phyloP scores from a whole-genome alignment of 2,329 filamentous ascomycete genomes.

The Dactylonectria macrodidyma region DNA sequence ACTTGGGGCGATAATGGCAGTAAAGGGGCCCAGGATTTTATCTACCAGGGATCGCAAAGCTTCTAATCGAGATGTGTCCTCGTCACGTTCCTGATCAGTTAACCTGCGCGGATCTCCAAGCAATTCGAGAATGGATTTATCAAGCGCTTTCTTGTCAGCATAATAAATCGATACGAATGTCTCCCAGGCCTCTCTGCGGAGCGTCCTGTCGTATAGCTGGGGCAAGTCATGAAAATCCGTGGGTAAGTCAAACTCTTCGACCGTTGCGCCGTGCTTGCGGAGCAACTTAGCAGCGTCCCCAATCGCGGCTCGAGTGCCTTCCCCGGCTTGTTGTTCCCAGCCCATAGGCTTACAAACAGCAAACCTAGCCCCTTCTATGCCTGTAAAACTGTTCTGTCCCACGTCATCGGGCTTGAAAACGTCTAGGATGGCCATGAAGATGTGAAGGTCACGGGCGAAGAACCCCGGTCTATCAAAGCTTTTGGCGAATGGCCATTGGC shows the following conservation, averaged over 20 bases:
- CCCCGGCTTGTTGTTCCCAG: constrained; percentile 62
- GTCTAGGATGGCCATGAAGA: constrained; percentile 64
- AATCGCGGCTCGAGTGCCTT: constrained; percentile 61
- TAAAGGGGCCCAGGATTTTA: constrained; percentile 64
- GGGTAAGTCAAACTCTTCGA: constrained; percentile 70
- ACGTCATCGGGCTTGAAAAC: constrained; percentile 70
- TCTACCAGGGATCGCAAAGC: constrained; percentile 69
- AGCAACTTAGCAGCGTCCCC: constrained; percentile 58
- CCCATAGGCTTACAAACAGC: constrained; percentile 68
- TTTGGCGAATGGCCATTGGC: constrained; percentile 70
- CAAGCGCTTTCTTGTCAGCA: no score
- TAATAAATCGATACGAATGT: no score
- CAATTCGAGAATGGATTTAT: no score
- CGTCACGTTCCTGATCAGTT: no score
- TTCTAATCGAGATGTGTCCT: constrained; percentile 50
- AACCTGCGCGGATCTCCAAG: no score
- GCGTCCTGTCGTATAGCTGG: constrained; percentile 27
- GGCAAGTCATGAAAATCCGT: constrained; percentile 57
- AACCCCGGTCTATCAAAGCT: constrained; percentile 75
- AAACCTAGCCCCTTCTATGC: constrained; percentile 65
- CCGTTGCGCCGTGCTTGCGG: constrained; percentile 62
- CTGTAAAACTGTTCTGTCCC: constrained; percentile 45
- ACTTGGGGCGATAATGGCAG: constrained; percentile 70
- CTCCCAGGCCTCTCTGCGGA: constrained; percentile 69
- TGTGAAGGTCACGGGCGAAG: constrained; percentile 71